These are phyloP conservation scores for Ceratobasidium sp. DNA, from an alignment of 1,284 basidiomycete genomes.

Conservation along the genomic window DNA sequence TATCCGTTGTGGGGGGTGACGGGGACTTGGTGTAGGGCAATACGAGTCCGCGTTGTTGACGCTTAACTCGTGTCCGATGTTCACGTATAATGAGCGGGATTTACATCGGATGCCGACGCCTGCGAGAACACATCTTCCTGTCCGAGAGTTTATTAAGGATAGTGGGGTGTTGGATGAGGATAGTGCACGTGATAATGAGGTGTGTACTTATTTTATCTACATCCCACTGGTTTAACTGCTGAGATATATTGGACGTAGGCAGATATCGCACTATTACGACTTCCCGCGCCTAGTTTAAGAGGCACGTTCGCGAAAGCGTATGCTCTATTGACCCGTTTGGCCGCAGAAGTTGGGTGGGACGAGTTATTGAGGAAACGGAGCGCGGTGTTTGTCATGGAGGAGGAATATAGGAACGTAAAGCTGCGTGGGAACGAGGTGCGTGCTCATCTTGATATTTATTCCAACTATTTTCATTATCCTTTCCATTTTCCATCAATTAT, in stretches of 20 bases:
- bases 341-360: constrained; percentile 97
- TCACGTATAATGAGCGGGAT: constrained; percentile 98
- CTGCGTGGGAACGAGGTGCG: constrained; percentile 55
- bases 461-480: background rate
- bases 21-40: background rate
- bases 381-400: constrained; percentile 98
- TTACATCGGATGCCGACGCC: constrained; percentile 89
- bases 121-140: constrained; percentile 86
- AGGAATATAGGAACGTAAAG: constrained; percentile 81
- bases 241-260: constrained; percentile 64
- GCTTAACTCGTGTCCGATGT: constrained; percentile 99
- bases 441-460: too few relatives aligned
- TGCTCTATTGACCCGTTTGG: constrained; percentile 87
- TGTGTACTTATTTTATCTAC: constrained; percentile 53
- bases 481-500: background rate
- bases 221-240: constrained; percentile 3
- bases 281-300: constrained; percentile 93
- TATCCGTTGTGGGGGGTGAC: background rate
- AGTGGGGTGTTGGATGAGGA: constrained; percentile 69
- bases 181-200: constrained; percentile 83
- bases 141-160: constrained; percentile 87
- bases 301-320: constrained; percentile 98
- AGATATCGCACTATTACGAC: constrained; percentile 90
- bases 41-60: constrained; percentile 78
- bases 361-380: constrained; percentile 95